Conservation (phyloP, 805 yeast species). For the Hanseniaspora occidentalis region DNA sequence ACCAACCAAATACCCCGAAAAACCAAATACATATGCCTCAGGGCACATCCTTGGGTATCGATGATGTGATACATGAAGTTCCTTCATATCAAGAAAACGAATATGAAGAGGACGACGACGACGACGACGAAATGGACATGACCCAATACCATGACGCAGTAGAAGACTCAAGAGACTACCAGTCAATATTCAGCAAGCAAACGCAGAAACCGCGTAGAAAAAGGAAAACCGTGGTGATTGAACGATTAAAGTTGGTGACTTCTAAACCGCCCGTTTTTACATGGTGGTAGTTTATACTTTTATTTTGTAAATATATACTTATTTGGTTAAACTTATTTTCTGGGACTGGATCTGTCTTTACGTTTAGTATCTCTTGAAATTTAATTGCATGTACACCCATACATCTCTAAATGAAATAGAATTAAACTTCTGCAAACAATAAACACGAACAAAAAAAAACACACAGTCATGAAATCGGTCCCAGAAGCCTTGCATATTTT, state of each 20-base stretch:
- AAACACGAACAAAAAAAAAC: neutral
- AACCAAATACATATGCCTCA: slow-evolving; percentile 1
- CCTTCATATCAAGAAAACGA: no score
- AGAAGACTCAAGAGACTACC: neutral
- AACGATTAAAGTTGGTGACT: slow-evolving; percentile 42
- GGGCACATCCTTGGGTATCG: slow-evolving; percentile 12
- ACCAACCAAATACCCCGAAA: neutral
- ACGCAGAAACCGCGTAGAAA: slow-evolving; percentile 7
- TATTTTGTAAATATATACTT: no score
- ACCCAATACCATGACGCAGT: neutral
- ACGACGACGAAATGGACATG: neutral
- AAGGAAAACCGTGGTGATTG: slow-evolving; percentile 41
- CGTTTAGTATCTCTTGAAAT: no score
- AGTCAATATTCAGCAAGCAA: slow-evolving; percentile 8
- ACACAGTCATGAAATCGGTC: neutral
- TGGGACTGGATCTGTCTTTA: no score
- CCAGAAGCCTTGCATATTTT: no score
- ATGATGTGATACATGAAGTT: slow-evolving; percentile 5
- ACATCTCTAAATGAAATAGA: no score
- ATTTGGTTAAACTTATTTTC: no score
- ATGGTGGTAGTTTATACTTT: slow-evolving; percentile 52
- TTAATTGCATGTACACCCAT: no score
- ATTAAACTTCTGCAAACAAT: neutral
- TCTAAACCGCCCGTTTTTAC: slow-evolving; percentile 53
- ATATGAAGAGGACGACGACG: neutral